Evolutionary conservation across 2,329 filamentous ascomycete species (phyloP).

Genomic region (Xylariaceae sp.): DNA sequence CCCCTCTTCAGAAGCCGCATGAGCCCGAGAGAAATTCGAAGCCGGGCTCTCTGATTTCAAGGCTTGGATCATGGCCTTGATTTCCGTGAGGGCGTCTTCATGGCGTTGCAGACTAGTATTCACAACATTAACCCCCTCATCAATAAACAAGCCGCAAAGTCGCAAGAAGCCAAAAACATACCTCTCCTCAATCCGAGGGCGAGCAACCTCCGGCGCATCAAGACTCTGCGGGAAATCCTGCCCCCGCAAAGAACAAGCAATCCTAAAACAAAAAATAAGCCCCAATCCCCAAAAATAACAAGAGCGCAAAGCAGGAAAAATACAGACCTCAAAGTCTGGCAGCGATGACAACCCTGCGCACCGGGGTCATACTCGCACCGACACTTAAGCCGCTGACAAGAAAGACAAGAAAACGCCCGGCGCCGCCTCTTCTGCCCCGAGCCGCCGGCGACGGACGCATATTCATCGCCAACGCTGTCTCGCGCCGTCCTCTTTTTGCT

Average conservation of each 20-base stretch:
- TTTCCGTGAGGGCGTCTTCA: slow-evolving; percentile 28
- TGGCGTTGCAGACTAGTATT: slow-evolving; percentile 26
- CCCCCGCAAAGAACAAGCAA: slow-evolving; percentile 28
- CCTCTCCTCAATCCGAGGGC: slow-evolving; percentile 28
- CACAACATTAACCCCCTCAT: not conserved
- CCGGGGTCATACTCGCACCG: slow-evolving; percentile 31
- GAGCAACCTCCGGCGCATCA: not conserved
- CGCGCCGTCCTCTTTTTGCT: slow-evolving; percentile 16
- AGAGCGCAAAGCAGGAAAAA: not conserved
- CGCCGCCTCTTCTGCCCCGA: slow-evolving; percentile 26
- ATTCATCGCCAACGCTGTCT: slow-evolving; percentile 15
- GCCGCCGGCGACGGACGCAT: slow-evolving; percentile 9
- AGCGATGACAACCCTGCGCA: slow-evolving; percentile 29
- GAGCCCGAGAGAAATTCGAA: slow-evolving; percentile 4
- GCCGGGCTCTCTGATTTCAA: slow-evolving; percentile 14
- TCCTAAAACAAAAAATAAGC: slow-evolving; percentile 18
- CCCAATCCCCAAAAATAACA: not conserved
- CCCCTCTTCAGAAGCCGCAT: slow-evolving; percentile 6
- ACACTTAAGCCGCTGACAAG: slow-evolving; percentile 31
- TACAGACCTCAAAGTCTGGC: slow-evolving; percentile 31
- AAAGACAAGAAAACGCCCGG: slow-evolving; percentile 31
- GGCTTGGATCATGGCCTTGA: slow-evolving; percentile 27
- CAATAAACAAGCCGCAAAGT: not conserved
- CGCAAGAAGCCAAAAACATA: slow-evolving; percentile 8
- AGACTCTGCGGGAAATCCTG: slow-evolving; percentile 13